phyloP scores from a whole-genome alignment of 2,329 filamentous ascomycete species.

The Sphaerulina musiva region DNA sequence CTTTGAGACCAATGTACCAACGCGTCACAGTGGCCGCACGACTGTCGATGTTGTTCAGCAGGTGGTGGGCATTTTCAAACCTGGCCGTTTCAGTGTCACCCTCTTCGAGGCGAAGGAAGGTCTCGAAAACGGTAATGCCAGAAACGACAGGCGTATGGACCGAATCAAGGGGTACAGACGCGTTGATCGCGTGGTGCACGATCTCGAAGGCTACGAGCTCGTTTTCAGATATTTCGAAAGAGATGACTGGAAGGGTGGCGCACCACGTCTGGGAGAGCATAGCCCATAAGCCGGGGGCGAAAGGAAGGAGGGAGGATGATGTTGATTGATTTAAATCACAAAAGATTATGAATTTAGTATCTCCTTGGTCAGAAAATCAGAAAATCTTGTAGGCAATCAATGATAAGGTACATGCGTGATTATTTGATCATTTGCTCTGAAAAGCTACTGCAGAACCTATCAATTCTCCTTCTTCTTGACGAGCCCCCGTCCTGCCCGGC shows the following conservation, averaged over 20 bases:
- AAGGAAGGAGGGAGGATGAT: not conserved
- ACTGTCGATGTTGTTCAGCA: conserved; percentile 88
- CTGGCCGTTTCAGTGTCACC: conserved; percentile 94
- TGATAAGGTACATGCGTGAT: too few relatives aligned
- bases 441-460: too few relatives aligned
- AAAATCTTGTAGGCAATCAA: too few relatives aligned
- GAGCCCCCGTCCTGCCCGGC: too few relatives aligned
- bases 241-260: conserved; percentile 67
- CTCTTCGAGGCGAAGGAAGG: conserved; percentile 80
- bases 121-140: conserved; percentile 38
- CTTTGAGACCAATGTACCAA: conserved; percentile 96
- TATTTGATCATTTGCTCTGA: too few relatives aligned
- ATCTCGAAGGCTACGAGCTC: conserved; percentile 93
- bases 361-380: too few relatives aligned
- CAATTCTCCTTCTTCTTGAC: too few relatives aligned
- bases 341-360: too few relatives aligned
- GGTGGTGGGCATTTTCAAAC: conserved; percentile 92
- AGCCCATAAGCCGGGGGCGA: conserved; percentile 8
- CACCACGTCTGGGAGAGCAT: conserved; percentile 55
- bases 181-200: conserved; percentile 91
- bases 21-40: conserved; percentile 75
- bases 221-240: conserved; percentile 96
- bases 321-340: too few relatives aligned
- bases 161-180: conserved; percentile 77
- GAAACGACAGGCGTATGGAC: conserved; percentile 57